phyloP scores from a whole-genome alignment of 2,329 filamentous ascomycete species.

The Coniochaeta ligniaria region DNA sequence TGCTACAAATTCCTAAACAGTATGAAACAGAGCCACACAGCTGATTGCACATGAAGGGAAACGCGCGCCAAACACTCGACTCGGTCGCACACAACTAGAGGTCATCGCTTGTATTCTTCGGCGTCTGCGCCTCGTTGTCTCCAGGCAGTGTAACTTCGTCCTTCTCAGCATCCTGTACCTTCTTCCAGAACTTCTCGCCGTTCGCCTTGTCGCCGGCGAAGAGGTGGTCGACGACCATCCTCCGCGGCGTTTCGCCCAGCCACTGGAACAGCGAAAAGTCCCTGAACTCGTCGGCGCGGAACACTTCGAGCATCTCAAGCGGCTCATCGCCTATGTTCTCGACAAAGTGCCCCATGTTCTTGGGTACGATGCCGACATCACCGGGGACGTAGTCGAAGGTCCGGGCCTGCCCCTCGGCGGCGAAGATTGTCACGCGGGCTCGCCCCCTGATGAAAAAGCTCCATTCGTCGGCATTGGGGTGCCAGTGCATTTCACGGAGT shows the following conservation, averaged over 20 bases:
- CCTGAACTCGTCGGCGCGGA: constrained; percentile 62
- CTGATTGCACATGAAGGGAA: no score
- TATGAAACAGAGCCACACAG: no score
- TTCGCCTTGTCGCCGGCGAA: constrained; percentile 55
- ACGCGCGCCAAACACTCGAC: background rate
- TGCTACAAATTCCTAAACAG: no score
- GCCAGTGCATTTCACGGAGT: constrained; percentile 77
- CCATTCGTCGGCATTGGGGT: constrained; percentile 74
- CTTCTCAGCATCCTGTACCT: constrained; percentile 55
- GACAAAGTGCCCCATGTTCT: constrained; percentile 74
- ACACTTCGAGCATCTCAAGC: constrained; percentile 69
- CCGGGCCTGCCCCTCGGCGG: constrained; percentile 57
- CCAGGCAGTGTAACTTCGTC: constrained; percentile 21
- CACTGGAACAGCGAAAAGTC: constrained; percentile 71
- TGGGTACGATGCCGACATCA: constrained; percentile 70
- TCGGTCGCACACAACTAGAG: background rate
- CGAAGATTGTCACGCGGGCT: constrained; percentile 69
- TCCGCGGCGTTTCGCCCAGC: constrained; percentile 64
- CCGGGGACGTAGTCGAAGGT: constrained; percentile 72
- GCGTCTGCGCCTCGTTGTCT: background rate
- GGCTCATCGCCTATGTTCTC: constrained; percentile 73
- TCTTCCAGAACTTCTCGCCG: constrained; percentile 54
- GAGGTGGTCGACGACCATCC: constrained; percentile 58
- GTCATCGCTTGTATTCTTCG: background rate
- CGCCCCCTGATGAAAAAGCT: constrained; percentile 69